These are phyloP conservation scores for Cladosporium sp. DNA, from an alignment of 2,329 filamentous ascomycete genomes.

Conservation along the genomic window DNA sequence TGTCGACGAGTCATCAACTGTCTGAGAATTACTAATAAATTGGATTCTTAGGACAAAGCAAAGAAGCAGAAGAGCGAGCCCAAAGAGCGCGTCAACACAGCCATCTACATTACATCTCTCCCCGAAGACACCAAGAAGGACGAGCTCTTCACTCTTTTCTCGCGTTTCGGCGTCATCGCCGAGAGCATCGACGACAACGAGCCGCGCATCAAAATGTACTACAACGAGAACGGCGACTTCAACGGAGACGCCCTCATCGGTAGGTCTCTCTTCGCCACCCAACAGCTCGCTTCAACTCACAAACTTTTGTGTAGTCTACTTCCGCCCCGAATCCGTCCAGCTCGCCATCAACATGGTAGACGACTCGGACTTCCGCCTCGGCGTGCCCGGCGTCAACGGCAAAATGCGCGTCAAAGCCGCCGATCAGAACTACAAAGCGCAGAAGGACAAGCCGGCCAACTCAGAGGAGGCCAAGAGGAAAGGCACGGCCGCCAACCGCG, in stretches of 20 bases:
- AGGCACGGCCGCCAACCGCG: slow-evolving; percentile 40
- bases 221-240: slow-evolving; percentile 73
- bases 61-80: slow-evolving; percentile 44
- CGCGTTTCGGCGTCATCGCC: slow-evolving; percentile 84
- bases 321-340: slow-evolving; percentile 88
- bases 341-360: slow-evolving; percentile 79
- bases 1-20: not conserved
- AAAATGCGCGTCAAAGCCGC: slow-evolving; percentile 79
- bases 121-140: slow-evolving; percentile 73
- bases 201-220: slow-evolving; percentile 91
- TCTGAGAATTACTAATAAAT: too few relatives aligned
- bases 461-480: slow-evolving; percentile 40
- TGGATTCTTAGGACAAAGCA: slow-evolving; percentile 12
- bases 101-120: slow-evolving; percentile 86
- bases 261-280: slow-evolving; percentile 18
- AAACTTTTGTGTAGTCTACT: slow-evolving; percentile 64
- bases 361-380: slow-evolving; percentile 73
- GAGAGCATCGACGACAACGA: slow-evolving; percentile 88
- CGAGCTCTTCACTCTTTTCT: slow-evolving; percentile 82
- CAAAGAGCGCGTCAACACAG: slow-evolving; percentile 58
- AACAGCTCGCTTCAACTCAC: not conserved
- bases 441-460: slow-evolving; percentile 56
- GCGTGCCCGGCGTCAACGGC: slow-evolving; percentile 49
- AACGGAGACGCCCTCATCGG: slow-evolving; percentile 84
- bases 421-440: slow-evolving; percentile 88